Conservation (phyloP, 2,329 filamentous ascomycete species). For the Capronia coronata region DNA sequence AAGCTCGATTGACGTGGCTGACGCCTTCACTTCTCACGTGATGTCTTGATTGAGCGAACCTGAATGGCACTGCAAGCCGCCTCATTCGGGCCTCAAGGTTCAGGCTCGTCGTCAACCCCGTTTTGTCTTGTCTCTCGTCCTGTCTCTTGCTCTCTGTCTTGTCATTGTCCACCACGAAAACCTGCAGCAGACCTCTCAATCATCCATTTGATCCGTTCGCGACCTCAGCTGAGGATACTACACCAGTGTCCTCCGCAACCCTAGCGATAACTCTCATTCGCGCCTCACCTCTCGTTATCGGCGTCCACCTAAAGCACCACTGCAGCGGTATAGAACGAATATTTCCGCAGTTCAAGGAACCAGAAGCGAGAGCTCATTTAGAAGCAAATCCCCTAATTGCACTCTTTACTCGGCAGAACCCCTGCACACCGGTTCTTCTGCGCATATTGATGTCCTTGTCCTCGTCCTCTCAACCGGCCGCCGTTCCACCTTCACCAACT, state of each 20-base stretch:
- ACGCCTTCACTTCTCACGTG: background rate
- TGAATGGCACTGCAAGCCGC: background rate
- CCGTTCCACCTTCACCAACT: conserved; percentile 39
- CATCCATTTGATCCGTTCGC: background rate
- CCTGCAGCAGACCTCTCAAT: background rate
- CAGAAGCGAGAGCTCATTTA: conserved; percentile 3
- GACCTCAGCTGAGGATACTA: background rate
- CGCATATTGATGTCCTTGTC: conserved; percentile 24
- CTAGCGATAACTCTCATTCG: background rate
- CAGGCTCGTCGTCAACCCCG: background rate
- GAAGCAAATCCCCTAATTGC: background rate
- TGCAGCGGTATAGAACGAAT: conserved; percentile 2
- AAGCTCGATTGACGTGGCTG: background rate
- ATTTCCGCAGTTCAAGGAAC: conserved; percentile 1
- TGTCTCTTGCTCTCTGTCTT: background rate
- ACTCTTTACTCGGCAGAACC: conserved; percentile 3
- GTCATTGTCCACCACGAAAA: background rate
- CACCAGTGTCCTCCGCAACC: background rate
- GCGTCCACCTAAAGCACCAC: no score
- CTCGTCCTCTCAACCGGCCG: conserved; percentile 29
- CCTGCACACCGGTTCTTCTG: conserved; percentile 8
- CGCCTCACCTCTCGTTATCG: background rate
- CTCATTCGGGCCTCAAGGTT: background rate
- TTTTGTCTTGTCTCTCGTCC: no score
- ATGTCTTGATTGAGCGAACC: background rate